A percentile compares a stretch with the other conserved stretches of the same genome.
These are phyloP conservation scores for Talaromyces islandicus DNA, from an alignment of 2,329 filamentous ascomycete genomes.

Conservation along the genomic window DNA sequence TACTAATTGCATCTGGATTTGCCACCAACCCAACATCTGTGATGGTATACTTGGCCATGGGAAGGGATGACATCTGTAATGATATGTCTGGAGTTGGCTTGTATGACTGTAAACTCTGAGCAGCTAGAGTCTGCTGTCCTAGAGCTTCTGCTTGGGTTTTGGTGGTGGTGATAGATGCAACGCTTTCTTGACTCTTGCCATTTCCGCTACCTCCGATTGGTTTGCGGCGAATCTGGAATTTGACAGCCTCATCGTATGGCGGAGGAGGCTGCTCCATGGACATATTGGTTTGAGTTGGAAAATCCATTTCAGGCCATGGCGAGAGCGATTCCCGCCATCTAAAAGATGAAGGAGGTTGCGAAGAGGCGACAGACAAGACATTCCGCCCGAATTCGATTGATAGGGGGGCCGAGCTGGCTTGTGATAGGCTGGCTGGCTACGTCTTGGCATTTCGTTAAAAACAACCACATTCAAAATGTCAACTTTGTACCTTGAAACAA, in stretches of 20 bases:
- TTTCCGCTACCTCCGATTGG: neutral
- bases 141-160: neutral
- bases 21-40: neutral
- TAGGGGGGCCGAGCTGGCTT: neutral
- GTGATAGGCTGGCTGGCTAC: neutral
- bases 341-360: neutral
- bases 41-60: neutral
- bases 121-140: neutral
- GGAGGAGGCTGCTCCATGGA: neutral
- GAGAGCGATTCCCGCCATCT: neutral
- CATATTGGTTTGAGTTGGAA: neutral
- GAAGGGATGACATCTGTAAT: neutral
- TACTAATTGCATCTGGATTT: conserved; percentile 1
- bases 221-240: conserved; percentile 11
- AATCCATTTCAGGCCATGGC: neutral
- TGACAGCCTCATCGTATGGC: conserved; percentile 3
- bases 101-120: neutral
- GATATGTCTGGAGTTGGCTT: neutral
- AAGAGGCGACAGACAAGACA: neutral
- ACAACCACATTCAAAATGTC: neutral
- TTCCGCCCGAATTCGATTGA: neutral
- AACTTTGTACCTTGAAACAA: neutral
- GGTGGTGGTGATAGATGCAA: neutral
- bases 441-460: neutral
- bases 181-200: neutral